A percentile compares a stretch with the other conserved stretches of the same genome.
Conservation (phyloP, 352 stramenopile species). For the Blastocystis sp. region DNA sequence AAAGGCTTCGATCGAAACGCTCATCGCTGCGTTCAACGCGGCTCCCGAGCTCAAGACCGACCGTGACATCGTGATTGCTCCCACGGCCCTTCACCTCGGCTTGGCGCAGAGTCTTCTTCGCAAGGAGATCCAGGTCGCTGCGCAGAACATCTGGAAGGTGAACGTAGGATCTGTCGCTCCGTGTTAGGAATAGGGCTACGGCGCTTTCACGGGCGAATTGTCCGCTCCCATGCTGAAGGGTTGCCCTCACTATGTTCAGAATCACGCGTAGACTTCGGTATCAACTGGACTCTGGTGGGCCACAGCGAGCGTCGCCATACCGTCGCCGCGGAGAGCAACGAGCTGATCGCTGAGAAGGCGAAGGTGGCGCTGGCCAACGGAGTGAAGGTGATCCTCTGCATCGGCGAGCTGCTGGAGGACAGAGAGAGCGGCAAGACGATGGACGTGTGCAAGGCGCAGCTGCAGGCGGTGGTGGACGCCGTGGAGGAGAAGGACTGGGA, state of each 20-base stretch:
- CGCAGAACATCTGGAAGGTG: slow-evolving; percentile 79
- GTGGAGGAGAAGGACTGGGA: slow-evolving; percentile 81
- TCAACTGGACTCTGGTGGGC: slow-evolving; percentile 80
- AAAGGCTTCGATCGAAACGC: slow-evolving; percentile 74
- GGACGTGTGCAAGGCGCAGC: slow-evolving; percentile 76
- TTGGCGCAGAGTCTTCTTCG: slow-evolving; percentile 75
- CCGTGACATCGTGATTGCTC: slow-evolving; percentile 78
- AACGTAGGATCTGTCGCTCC: slow-evolving; percentile 29
- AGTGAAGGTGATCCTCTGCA: slow-evolving; percentile 87
- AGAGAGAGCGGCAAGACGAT: slow-evolving; percentile 83
- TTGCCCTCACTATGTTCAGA: slow-evolving; percentile 69
- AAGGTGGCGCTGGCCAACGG: slow-evolving; percentile 80
- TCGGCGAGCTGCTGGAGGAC: slow-evolving; percentile 86
- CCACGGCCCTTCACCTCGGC: slow-evolving; percentile 77
- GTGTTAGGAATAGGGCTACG: slow-evolving; percentile 74
- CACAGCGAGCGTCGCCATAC: slow-evolving; percentile 87
- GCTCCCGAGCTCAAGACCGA: slow-evolving; percentile 72
- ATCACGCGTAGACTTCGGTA: slow-evolving; percentile 72
- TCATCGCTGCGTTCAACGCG: slow-evolving; percentile 76
- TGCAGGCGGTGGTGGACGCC: no score
- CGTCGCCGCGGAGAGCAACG: slow-evolving; percentile 78
- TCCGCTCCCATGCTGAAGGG: slow-evolving; percentile 80
- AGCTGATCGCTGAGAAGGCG: slow-evolving; percentile 83
- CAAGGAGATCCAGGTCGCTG: slow-evolving; percentile 76
- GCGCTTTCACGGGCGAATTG: slow-evolving; percentile 86